Base-by-base conservation (phyloP, 2,329 filamentous ascomycete species). In the Nigrospora sphaerica region DNA sequence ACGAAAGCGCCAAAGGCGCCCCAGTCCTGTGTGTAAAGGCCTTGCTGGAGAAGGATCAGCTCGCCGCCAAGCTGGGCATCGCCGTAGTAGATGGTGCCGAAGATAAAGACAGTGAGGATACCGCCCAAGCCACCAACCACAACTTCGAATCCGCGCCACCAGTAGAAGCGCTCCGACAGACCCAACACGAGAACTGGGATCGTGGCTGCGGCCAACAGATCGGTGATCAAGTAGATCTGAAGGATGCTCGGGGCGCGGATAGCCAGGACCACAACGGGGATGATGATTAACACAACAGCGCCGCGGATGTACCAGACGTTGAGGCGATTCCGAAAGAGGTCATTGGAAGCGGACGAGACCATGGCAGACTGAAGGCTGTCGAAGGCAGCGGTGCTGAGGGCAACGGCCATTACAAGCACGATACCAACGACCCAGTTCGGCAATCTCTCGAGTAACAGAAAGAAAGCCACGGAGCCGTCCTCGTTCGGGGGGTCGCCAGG, bases 261-360 rank as follows among this genome's bases (percentile, higher is more conserved):
- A 12, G 87, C 87, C 40, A 92, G 75, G 23, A 88, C 78, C 12
- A 91, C 77, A 44, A 83, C 78, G 2, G 88, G 88, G 51, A 90
- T 69, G 59, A 90, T 90, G 63, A 91, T 57, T 14, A 86, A 60
- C 1, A 92, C 78, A 23, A 93, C 86, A 36, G 73, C 73, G 16
- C 60, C 73, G 40, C 88, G 83, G 54, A 92, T 85, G 63, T 73
- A 78, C 80, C 86, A 87, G 53, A 91, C 78, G 57, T 82, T 83
- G 46, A 93, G 78, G 49, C 77, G 80, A 73, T 93, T 93, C 57
- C 87, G 82, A 75, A 92, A 92, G 13, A 93, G 67, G 61, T 93
- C 88, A 69, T 92, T 92, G 54, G 85, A 89, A 13, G 83, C 85
- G 0, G 85, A 86, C n/a, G 85, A 88, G 9, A 92, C 84, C 83